These are phyloP conservation scores for Epicoccum sorghinum DNA, from an alignment of 2,329 filamentous ascomycete species.

Conservation along the genomic window DNA sequence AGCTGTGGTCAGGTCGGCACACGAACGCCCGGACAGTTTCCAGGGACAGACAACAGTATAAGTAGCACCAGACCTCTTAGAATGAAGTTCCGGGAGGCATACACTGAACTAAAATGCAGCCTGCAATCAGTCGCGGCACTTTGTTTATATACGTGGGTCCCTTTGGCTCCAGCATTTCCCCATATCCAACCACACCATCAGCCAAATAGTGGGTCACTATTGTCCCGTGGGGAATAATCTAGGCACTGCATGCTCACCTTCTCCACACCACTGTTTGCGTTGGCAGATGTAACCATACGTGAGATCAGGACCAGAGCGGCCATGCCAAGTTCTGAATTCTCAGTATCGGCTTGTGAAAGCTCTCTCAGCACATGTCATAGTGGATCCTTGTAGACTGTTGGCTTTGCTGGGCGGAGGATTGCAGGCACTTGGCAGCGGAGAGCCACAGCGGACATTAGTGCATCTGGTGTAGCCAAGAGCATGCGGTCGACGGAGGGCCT, in stretches of 20 bases:
- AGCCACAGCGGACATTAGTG: constrained; percentile 12
- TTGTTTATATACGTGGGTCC: constrained; percentile 10
- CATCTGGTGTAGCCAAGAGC: constrained; percentile 15
- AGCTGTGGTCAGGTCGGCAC: background rate
- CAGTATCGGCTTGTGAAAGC: constrained; percentile 10
- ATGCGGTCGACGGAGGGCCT: constrained; percentile 10
- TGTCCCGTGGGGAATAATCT: constrained; percentile 6
- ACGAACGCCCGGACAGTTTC: background rate
- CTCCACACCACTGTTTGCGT: constrained; percentile 22
- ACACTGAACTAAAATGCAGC: background rate
- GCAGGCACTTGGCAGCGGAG: constrained; percentile 27
- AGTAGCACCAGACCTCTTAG: background rate
- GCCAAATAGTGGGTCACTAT: background rate
- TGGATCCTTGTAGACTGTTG: constrained; percentile 25
- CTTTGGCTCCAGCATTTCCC: constrained; percentile 4
- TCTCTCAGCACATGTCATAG: constrained; percentile 38
- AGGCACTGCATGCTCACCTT: constrained; percentile 17
- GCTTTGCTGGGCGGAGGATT: constrained; percentile 26
- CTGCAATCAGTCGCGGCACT: background rate
- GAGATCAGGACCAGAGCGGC: constrained; percentile 15
- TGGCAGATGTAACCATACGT: constrained; percentile 37
- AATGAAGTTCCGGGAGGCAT: background rate
- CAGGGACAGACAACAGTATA: background rate
- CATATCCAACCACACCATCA: background rate
- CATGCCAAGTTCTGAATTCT: constrained; percentile 19